Conservation (phyloP, 345 rosid species). For the Raphanus raphanistrum region DNA sequence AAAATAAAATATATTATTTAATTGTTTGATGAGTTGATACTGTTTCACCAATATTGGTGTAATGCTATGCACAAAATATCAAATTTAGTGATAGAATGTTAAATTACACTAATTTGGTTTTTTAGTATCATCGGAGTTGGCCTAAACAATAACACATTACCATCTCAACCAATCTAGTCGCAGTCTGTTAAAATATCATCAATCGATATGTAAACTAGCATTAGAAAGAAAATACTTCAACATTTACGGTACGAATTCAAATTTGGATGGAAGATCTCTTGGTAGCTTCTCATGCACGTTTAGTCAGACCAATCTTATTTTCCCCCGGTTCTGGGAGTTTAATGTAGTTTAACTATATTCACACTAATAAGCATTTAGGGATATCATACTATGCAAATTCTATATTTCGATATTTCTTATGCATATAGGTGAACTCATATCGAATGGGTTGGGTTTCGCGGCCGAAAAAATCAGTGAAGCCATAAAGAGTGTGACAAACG, state of each 20-base stretch:
- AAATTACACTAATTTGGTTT: not conserved
- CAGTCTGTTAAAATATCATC: not conserved
- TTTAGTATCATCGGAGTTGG: not conserved
- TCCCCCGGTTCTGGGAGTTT: not conserved
- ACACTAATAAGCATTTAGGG: not conserved
- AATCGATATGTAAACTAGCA: not conserved
- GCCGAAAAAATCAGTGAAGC: conserved; percentile 47
- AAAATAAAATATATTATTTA: too few relatives aligned
- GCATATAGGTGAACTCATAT: conserved; percentile 40
- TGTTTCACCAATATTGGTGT: not conserved
- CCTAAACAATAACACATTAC: not conserved
- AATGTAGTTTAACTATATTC: not conserved
- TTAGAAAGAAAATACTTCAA: not conserved
- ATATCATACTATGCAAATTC: not conserved
- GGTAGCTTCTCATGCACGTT: conserved; percentile 1
- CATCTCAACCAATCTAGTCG: not conserved
- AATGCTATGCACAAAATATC: not conserved
- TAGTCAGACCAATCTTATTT: not conserved
- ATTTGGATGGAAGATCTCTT: not conserved
- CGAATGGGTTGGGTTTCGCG: conserved; percentile 48
- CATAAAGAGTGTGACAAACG: conserved; percentile 44
- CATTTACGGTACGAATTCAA: not conserved
- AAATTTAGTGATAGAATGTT: not conserved
- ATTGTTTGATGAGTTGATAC: not conserved
- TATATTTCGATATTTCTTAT: not conserved